A percentile compares a stretch with the other conserved stretches of the same genome.
These are phyloP conservation scores for Verticillium albo-atrum DNA, from an alignment of 2,329 filamentous ascomycete species.

Conservation along the genomic window DNA sequence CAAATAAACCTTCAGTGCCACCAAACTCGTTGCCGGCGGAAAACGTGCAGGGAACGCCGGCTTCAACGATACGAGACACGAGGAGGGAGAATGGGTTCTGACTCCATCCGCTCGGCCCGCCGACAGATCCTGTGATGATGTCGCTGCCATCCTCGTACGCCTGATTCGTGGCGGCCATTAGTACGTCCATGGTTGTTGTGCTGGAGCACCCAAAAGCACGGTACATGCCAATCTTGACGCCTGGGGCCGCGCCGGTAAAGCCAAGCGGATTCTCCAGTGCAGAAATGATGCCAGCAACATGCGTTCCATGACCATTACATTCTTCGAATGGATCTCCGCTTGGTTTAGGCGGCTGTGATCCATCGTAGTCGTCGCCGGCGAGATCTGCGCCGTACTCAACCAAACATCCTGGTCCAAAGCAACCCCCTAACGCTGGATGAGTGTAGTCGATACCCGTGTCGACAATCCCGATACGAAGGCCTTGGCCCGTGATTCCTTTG, in stretches of 20 bases:
- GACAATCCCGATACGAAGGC: constrained; percentile 47
- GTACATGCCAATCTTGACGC: constrained; percentile 32
- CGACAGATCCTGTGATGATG: constrained; percentile 52
- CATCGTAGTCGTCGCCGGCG: constrained; percentile 29
- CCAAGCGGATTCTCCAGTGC: constrained; percentile 29
- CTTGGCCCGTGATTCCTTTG: constrained; percentile 42
- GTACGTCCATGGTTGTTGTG: constrained; percentile 25
- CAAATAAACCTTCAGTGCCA: constrained; percentile 37
- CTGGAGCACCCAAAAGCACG: constrained; percentile 29
- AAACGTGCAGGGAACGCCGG: constrained; percentile 49
- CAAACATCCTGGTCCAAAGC: constrained; percentile 40
- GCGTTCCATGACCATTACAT: constrained; percentile 38
- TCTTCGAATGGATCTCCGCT: constrained; percentile 33
- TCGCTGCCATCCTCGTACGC: constrained; percentile 37
- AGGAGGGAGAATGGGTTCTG: constrained; percentile 45
- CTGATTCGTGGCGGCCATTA: constrained; percentile 32
- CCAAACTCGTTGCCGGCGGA: constrained; percentile 46
- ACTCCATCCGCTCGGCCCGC: constrained; percentile 44
- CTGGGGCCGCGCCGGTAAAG: constrained; percentile 34
- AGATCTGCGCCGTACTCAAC: constrained; percentile 39
- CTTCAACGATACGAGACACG: constrained; percentile 46
- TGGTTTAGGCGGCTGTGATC: constrained; percentile 22
- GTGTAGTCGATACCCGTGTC: constrained; percentile 43
- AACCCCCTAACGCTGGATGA: constrained; percentile 41
- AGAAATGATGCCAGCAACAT: constrained; percentile 40